Conservation (phyloP, 2,329 filamentous ascomycete species). For the Purpureocillium lavendulum region DNA sequence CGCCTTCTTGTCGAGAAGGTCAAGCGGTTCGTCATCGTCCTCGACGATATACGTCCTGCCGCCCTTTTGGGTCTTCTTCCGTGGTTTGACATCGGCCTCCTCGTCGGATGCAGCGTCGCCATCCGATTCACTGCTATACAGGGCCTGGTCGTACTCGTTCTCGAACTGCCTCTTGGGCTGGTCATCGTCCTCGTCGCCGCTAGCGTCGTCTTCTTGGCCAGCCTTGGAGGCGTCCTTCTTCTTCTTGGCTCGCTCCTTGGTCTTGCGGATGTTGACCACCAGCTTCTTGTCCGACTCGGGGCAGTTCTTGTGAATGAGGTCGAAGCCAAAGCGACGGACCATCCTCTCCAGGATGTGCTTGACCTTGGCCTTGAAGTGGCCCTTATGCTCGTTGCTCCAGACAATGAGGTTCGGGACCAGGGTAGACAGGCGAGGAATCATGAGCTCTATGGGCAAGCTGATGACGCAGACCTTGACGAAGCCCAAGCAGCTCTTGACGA, state of each 20-base stretch:
- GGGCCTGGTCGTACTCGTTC: conserved; percentile 91
- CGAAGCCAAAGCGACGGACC: conserved; percentile 82
- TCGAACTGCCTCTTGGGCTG: conserved; percentile 57
- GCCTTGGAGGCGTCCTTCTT: conserved; percentile 66
- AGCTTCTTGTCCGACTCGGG: conserved; percentile 85
- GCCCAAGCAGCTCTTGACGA: conserved; percentile 86
- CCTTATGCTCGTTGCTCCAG: conserved; percentile 98
- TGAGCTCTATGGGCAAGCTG: conserved; percentile 68
- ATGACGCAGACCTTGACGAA: conserved; percentile 97
- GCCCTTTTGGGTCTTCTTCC: conserved; percentile 47
- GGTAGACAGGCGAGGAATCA: conserved; percentile 66
- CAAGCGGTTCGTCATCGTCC: conserved; percentile 88
- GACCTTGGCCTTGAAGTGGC: conserved; percentile 92
- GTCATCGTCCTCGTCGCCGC: conserved; percentile 43
- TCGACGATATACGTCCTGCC: conserved; percentile 82
- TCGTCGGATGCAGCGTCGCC: conserved; percentile 44
- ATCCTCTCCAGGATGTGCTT: conserved; percentile 96
- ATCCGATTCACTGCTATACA: conserved; percentile 73
- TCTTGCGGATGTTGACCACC: conserved; percentile 90
- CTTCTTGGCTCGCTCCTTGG: conserved; percentile 81
- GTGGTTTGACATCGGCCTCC: conserved; percentile 38
- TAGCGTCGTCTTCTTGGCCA: conserved; percentile 49
- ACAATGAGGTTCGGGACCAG: conserved; percentile 86
- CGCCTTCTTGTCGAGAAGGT: conserved; percentile 81
- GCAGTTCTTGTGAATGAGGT: conserved; percentile 69